phyloP scores from a whole-genome alignment of 1,284 basidiomycete genomes.

The Heterobasidion occidentale region DNA sequence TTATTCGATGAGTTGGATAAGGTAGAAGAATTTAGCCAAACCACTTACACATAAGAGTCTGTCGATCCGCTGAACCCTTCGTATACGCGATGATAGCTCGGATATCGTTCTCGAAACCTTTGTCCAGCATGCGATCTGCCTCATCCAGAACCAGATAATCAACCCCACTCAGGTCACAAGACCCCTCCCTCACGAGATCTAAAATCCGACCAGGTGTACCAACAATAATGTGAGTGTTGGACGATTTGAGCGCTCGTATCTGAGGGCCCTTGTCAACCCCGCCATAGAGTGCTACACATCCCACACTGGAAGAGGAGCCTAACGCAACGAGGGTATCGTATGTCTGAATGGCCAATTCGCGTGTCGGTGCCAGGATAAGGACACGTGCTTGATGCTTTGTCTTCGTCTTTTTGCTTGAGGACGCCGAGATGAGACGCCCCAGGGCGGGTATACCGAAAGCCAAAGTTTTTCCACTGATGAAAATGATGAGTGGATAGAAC shows the following conservation, averaged over 20 bases:
- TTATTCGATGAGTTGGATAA: neutral
- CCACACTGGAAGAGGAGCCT: constrained; percentile 49
- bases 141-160: constrained; percentile 94
- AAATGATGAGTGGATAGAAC: neutral
- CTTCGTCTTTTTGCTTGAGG: constrained; percentile 23
- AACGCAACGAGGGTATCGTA: constrained; percentile 79
- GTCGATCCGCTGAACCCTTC: constrained; percentile 58
- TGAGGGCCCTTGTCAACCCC: constrained; percentile 88
- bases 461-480: constrained; percentile 83
- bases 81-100: constrained; percentile 82
- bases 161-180: constrained; percentile 78
- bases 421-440: constrained; percentile 48
- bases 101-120: constrained; percentile 98
- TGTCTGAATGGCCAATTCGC: constrained; percentile 93
- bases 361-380: constrained; percentile 88
- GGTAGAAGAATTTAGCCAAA: neutral
- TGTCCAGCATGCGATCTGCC: constrained; percentile 97
- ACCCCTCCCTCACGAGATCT: constrained; percentile 84
- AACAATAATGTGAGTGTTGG: constrained; percentile 72
- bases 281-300: constrained; percentile 85
- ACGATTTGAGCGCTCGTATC: constrained; percentile 45
- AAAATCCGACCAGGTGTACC: constrained; percentile 93
- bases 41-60: constrained; percentile 88
- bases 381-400: constrained; percentile 50
- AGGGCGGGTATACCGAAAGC: constrained; percentile 93